Evolutionary conservation across 371 early-diverging fungal species (phyloP).

Genomic region (Mortierella sp.): DNA sequence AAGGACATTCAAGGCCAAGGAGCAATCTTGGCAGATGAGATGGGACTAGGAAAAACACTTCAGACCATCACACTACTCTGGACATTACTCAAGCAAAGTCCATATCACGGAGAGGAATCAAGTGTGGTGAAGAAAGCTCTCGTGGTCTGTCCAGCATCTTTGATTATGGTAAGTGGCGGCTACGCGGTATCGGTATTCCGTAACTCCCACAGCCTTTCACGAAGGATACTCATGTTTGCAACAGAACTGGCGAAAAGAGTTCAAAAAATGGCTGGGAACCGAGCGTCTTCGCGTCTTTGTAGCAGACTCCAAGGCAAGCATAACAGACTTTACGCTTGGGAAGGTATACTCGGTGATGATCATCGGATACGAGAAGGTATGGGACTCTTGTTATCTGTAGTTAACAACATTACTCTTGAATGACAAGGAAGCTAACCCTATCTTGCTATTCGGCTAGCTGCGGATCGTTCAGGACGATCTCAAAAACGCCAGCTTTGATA

Average conservation of each 20-base stretch:
- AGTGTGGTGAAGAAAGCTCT: conserved; percentile 58
- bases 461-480: conserved; percentile 51
- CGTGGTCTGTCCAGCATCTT: conserved; percentile 72
- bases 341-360: conserved; percentile 64
- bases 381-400: too few species aligned
- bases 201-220: not conserved
- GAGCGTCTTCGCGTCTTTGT: conserved; percentile 57
- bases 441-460: conserved; percentile 14
- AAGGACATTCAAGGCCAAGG: conserved; percentile 61
- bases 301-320: conserved; percentile 57
- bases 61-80: conserved; percentile 72
- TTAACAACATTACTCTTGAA: too few species aligned
- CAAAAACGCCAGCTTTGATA: conserved; percentile 56
- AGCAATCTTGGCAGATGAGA: conserved; percentile 72
- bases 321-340: conserved; percentile 61
- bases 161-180: conserved; percentile 53
- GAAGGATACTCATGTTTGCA: not conserved
- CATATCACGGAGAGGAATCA: conserved; percentile 44
- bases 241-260: conserved; percentile 71
- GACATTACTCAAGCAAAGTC: conserved; percentile 69
- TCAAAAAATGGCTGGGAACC: conserved; percentile 74
- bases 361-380: conserved; percentile 64
- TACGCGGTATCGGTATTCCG: not conserved
- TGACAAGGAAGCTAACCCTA: too few species aligned
- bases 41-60: conserved; percentile 70